Evolutionary conservation across 139 green algal genomes (phyloP).

Genomic region (Micromonas pusilla): DNA sequence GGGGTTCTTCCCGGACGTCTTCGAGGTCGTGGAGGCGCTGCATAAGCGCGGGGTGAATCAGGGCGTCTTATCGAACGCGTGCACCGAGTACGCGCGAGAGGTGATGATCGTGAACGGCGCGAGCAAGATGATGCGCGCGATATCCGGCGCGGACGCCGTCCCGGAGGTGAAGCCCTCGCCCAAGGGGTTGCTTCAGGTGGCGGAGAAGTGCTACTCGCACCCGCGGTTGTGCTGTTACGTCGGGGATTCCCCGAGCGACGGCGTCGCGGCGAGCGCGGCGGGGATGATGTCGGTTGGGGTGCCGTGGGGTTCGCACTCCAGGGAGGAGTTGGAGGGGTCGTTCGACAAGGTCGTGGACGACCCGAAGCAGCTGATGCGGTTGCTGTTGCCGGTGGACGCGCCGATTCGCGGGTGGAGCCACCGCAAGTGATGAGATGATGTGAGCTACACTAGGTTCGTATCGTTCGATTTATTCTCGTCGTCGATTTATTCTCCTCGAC

Average conservation of each 20-base stretch:
- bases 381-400: neutral
- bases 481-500: too few species aligned
- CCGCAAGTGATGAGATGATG: too few species aligned
- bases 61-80: slow-evolving; percentile 26
- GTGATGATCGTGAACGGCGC: slow-evolving; percentile 5
- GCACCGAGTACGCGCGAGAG: slow-evolving; percentile 18
- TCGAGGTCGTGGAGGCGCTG: neutral
- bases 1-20: slow-evolving; percentile 20
- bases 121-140: neutral
- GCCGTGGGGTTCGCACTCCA: slow-evolving; percentile 24
- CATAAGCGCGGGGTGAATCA: neutral
- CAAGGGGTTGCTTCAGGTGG: neutral
- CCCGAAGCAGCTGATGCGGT: neutral
- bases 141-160: slow-evolving; percentile 27
- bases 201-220: neutral
- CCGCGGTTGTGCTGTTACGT: slow-evolving; percentile 4
- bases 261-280: slow-evolving; percentile 16
- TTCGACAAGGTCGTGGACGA: slow-evolving; percentile 18
- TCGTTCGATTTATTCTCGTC: too few species aligned
- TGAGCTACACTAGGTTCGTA: too few species aligned
- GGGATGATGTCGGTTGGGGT: slow-evolving; percentile 13
- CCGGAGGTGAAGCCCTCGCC: slow-evolving; percentile 18
- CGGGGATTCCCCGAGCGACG: slow-evolving; percentile 25
- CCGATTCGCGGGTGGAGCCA: too few species aligned
- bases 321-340: neutral